A percentile compares a stretch with the other conserved stretches of the same genome.
phyloP scores from a whole-genome alignment of 2,329 filamentous ascomycete species.

The Epichloe glyceriae region DNA sequence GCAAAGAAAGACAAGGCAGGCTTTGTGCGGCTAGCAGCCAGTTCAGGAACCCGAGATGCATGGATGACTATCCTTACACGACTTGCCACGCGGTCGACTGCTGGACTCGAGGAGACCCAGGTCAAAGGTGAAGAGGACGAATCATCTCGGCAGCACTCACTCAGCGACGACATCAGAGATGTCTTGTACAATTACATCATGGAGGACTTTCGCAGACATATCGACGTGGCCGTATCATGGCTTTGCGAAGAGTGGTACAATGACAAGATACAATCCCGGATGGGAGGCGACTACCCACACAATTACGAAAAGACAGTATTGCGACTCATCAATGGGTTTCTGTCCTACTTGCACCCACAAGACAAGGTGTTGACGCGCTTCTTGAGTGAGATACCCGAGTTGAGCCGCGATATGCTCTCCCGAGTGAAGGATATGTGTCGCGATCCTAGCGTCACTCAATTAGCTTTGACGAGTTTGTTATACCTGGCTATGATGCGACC shows the following conservation, averaged over 20 bases:
- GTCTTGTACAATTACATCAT: conserved; percentile 74
- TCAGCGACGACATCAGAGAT: conserved; percentile 64
- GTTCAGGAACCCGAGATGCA: conserved; percentile 71
- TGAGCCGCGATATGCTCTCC: conserved; percentile 59
- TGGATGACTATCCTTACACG: conserved; percentile 84
- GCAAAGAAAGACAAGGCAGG: conserved; percentile 54
- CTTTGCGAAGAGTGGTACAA: conserved; percentile 98
- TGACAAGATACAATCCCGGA: conserved; percentile 43
- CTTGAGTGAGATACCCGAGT: conserved; percentile 75
- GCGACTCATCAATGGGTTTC: conserved; percentile 74
- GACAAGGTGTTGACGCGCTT: conserved; percentile 88
- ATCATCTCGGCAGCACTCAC: conserved; percentile 25
- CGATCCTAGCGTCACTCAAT: conserved; percentile 50
- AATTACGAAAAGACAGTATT: conserved; percentile 73
- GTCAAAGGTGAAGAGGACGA: conserved; percentile 49
- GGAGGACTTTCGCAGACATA: conserved; percentile 80
- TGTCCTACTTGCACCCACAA: conserved; percentile 80
- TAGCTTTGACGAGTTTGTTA: conserved; percentile 51
- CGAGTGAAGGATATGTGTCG: conserved; percentile 56
- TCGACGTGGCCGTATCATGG: conserved; percentile 87
- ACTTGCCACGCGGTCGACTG: conserved; percentile 66
- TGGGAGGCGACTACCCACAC: conserved; percentile 33
- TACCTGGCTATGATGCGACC: conserved; percentile 57
- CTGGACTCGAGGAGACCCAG: conserved; percentile 49
- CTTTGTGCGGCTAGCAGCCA: conserved; percentile 73